phyloP scores from a whole-genome alignment of 2,329 filamentous ascomycete species.

The Thelonectria olida region DNA sequence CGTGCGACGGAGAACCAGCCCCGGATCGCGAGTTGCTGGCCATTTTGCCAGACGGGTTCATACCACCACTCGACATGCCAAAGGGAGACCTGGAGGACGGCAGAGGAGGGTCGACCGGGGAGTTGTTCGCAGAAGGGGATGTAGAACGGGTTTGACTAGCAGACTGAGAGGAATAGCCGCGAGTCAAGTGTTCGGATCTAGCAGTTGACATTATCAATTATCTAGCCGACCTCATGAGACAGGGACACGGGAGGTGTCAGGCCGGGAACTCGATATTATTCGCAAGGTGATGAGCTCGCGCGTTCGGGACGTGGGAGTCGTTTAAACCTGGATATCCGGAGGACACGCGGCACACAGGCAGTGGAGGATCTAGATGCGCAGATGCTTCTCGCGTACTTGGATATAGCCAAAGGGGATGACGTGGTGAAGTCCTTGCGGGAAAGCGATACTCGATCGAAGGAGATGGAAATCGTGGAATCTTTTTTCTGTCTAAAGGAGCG shows the following conservation, averaged over 20 bases:
- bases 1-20: constrained; percentile 96
- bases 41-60: constrained; percentile 69
- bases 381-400: constrained; percentile 6
- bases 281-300: constrained; percentile 23
- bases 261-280: constrained; percentile 41
- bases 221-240: constrained; percentile 60
- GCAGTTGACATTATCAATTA: constrained; percentile 95
- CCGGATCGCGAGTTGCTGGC: constrained; percentile 75
- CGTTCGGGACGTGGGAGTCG: constrained; percentile 16
- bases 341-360: constrained; percentile 5
- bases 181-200: constrained; percentile 86
- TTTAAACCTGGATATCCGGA: background rate
- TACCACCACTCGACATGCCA: constrained; percentile 67
- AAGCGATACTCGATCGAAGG: constrained; percentile 31
- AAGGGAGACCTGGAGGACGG: constrained; percentile 76
- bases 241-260: constrained; percentile 38
- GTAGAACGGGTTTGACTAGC: constrained; percentile 76
- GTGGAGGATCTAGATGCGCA: constrained; percentile 4
- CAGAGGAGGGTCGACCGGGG: constrained; percentile 78
- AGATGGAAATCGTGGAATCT: constrained; percentile 29
- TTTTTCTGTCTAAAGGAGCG: constrained; percentile 36
- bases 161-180: constrained; percentile 80
- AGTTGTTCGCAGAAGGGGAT: constrained; percentile 82
- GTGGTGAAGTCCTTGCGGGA: constrained; percentile 16
- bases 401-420: constrained; percentile 10